phyloP scores from a whole-genome alignment of 2,329 filamentous ascomycete species.

The Xylaria sp. region DNA sequence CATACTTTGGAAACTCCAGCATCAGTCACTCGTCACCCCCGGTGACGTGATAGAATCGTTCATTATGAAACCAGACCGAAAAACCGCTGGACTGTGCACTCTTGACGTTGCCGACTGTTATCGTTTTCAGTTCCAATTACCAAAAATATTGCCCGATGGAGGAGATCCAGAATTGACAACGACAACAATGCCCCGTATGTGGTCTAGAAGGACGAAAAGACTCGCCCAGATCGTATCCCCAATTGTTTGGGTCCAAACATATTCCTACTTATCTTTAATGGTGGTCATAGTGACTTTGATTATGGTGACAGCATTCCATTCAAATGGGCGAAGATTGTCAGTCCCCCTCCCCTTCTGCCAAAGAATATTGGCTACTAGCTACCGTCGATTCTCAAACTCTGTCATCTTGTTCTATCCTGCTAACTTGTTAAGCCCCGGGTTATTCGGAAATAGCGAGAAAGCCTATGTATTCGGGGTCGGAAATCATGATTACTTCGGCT shows the following conservation, averaged over 20 bases:
- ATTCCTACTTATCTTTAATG: neutral
- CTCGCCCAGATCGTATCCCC: neutral
- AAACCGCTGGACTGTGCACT: neutral
- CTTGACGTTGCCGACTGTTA: neutral
- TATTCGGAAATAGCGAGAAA: neutral
- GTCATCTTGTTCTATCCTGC: too few species aligned
- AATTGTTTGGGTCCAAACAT: neutral
- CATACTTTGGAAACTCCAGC: neutral
- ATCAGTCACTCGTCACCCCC: slow-evolving; percentile 2
- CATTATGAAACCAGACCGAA: neutral
- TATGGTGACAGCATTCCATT: neutral
- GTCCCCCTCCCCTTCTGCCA: too few species aligned
- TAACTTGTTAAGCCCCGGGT: neutral
- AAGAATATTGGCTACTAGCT: too few species aligned
- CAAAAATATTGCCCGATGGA: neutral
- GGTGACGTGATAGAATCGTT: slow-evolving; percentile 24
- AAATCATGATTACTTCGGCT: too few species aligned
- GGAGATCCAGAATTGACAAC: neutral
- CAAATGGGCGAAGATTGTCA: too few species aligned
- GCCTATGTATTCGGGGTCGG: too few species aligned
- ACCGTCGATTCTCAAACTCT: too few species aligned
- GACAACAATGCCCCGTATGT: neutral
- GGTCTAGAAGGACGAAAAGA: neutral
- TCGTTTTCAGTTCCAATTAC: neutral
- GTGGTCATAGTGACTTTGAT: neutral